phyloP scores from a whole-genome alignment of 805 yeast species.

The Kluyveromyces lactis region DNA sequence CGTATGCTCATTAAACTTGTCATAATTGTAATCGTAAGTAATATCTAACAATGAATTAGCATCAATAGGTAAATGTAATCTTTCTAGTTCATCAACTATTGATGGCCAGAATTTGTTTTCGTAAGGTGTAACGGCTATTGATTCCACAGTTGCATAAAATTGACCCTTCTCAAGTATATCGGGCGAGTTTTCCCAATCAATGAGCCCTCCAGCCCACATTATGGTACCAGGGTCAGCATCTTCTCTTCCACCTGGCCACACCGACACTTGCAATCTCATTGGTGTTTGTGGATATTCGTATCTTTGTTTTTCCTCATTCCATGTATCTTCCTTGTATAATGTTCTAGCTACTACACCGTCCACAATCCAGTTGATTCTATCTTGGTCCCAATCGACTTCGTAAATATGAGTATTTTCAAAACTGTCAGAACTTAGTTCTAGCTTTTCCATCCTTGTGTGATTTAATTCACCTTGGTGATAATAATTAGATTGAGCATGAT shows the following conservation, averaged over 20 bases:
- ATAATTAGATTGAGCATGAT: slow-evolving; percentile 66
- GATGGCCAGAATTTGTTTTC: slow-evolving; percentile 25
- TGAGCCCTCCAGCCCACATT: slow-evolving; percentile 82
- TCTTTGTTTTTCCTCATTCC: slow-evolving; percentile 45
- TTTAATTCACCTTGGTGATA: slow-evolving; percentile 68
- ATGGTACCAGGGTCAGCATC: slow-evolving; percentile 53
- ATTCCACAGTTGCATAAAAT: slow-evolving; percentile 54
- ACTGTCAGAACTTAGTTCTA: slow-evolving; percentile 36
- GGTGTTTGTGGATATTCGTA: slow-evolving; percentile 70
- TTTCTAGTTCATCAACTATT: slow-evolving; percentile 10
- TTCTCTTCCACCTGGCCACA: slow-evolving; percentile 70
- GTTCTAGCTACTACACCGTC: slow-evolving; percentile 64
- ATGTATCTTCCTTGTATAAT: slow-evolving; percentile 52
- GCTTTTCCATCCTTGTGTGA: slow-evolving; percentile 44
- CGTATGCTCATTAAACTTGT: not conserved
- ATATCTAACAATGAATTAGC: not conserved
- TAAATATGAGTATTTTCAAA: slow-evolving; percentile 64
- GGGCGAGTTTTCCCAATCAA: slow-evolving; percentile 67
- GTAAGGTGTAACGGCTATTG: slow-evolving; percentile 54
- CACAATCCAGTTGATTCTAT: slow-evolving; percentile 58
- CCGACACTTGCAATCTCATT: slow-evolving; percentile 59
- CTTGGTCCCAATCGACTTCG: slow-evolving; percentile 76
- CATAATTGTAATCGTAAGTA: slow-evolving; percentile 2
- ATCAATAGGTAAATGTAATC: not conserved
- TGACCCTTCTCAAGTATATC: slow-evolving; percentile 72